A percentile compares a stretch with the other conserved stretches of the same genome.
Evolutionary conservation across 495 filamentous ascomycete species (phyloP).

Genomic region (Oleoguttula mirabilis): DNA sequence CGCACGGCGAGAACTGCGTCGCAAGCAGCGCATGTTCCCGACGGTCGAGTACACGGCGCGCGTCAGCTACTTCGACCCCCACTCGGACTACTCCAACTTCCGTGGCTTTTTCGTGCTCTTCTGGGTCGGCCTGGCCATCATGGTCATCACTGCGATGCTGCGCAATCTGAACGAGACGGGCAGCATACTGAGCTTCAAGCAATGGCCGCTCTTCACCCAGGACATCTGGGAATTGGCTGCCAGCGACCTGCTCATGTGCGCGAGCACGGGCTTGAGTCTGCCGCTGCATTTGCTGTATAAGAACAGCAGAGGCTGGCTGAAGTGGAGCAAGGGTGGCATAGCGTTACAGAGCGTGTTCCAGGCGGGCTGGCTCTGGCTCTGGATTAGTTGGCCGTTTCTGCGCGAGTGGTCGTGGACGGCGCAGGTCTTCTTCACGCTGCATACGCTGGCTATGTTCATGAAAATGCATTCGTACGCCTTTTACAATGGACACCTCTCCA

Average conservation of each 20-base stretch:
- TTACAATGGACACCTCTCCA: slow-evolving; percentile 90
- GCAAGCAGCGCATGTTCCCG: slow-evolving; percentile 80
- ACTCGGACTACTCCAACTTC: slow-evolving; percentile 86
- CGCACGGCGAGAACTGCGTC: slow-evolving; percentile 73
- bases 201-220: slow-evolving; percentile 75
- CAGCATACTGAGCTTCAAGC: slow-evolving; percentile 64
- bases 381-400: slow-evolving; percentile 72
- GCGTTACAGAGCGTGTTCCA: slow-evolving; percentile 74
- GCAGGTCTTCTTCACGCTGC: slow-evolving; percentile 88
- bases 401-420: slow-evolving; percentile 89
- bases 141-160: slow-evolving; percentile 85
- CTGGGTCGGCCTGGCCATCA: slow-evolving; percentile 92
- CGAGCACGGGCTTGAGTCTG: slow-evolving; percentile 55
- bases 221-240: slow-evolving; percentile 79
- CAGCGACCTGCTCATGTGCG: slow-evolving; percentile 75
- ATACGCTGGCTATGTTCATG: slow-evolving; percentile 85
- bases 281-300: slow-evolving; percentile 61
- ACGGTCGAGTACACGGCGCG: slow-evolving; percentile 86
- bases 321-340: slow-evolving; percentile 67
- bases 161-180: slow-evolving; percentile 93
- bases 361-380: slow-evolving; percentile 62
- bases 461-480: slow-evolving; percentile 98
- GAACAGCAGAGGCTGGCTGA: slow-evolving; percentile 42
- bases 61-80: slow-evolving; percentile 90
- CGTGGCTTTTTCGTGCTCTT: slow-evolving; percentile 95